phyloP scores from a whole-genome alignment of 768 basidiomycete species.

The Cystofilobasidium macerans region DNA sequence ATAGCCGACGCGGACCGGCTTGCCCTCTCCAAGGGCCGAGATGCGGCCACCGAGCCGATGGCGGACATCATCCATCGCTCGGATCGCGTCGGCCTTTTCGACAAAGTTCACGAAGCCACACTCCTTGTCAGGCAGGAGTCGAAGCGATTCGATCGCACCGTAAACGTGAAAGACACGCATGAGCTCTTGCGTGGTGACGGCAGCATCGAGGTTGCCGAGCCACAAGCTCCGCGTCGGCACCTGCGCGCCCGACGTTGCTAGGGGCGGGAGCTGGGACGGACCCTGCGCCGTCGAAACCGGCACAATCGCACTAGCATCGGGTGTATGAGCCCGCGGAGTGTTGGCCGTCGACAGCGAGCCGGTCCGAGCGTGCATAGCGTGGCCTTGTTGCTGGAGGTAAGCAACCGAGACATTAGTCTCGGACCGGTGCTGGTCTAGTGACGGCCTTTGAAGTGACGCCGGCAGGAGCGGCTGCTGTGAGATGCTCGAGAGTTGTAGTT shows the following conservation, averaged over 20 bases:
- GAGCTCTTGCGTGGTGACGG: slow-evolving; percentile 85
- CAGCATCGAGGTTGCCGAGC: slow-evolving; percentile 96
- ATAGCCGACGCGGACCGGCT: slow-evolving; percentile 93
- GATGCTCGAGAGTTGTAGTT: not conserved
- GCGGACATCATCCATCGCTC: slow-evolving; percentile 93
- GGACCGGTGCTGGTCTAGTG: slow-evolving; percentile 24
- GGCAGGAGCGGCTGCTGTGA: not conserved
- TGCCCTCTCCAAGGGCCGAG: slow-evolving; percentile 58
- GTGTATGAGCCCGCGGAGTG: slow-evolving; percentile 39
- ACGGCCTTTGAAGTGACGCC: slow-evolving; percentile 8
- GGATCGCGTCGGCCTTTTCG: slow-evolving; percentile 86
- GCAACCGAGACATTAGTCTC: slow-evolving; percentile 20
- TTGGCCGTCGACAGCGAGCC: slow-evolving; percentile 40
- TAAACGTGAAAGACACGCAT: slow-evolving; percentile 93
- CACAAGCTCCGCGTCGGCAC: slow-evolving; percentile 91
- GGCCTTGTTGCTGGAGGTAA: slow-evolving; percentile 28
- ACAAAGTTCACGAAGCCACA: slow-evolving; percentile 99
- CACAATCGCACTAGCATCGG: too few relatives aligned
- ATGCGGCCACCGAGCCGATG: slow-evolving; percentile 83
- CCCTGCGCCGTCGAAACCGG: slow-evolving; percentile 40
- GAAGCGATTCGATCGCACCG: slow-evolving; percentile 89
- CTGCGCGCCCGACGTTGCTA: slow-evolving; percentile 43
- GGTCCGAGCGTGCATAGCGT: slow-evolving; percentile 22
- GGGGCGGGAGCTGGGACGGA: slow-evolving; percentile 49
- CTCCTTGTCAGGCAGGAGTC: slow-evolving; percentile 95